Evolutionary conservation across 2,329 filamentous ascomycete genomes (phyloP).

Genomic region (Epichloe elymi): DNA sequence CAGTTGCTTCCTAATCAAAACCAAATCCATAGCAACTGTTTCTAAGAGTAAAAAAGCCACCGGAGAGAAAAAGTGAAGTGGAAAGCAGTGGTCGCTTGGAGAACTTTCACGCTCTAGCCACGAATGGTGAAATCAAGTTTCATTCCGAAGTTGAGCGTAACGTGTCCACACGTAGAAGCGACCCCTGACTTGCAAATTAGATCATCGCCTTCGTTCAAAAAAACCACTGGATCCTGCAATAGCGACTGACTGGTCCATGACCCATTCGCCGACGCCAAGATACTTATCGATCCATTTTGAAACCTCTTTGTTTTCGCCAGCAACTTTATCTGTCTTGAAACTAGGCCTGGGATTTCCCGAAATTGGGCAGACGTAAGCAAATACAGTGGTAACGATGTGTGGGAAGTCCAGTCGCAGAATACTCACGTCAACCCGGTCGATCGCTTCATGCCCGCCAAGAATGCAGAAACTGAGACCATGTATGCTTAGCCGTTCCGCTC

Average conservation of each 20-base stretch:
- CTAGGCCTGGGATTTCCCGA: slow-evolving; percentile 44
- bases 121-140: background rate
- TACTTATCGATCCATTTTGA: slow-evolving; percentile 88
- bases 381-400: background rate
- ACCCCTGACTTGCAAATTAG: background rate
- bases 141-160: background rate
- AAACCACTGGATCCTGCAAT: slow-evolving; percentile 77
- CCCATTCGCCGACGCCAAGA: slow-evolving; percentile 88
- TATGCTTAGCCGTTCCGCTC: background rate
- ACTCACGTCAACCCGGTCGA: slow-evolving; percentile 97
- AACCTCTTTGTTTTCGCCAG: slow-evolving; percentile 66
- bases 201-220: slow-evolving; percentile 78
- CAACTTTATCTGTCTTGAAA: slow-evolving; percentile 74
- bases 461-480: slow-evolving; percentile 61
- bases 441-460: slow-evolving; percentile 92
- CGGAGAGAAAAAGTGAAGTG: too few species aligned
- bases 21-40: too few species aligned
- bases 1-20: too few species aligned
- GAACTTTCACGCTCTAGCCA: background rate
- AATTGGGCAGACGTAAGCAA: slow-evolving; percentile 20
- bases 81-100: background rate
- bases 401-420: background rate
- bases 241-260: slow-evolving; percentile 94
- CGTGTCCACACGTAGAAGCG: background rate
- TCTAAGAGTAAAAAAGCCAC: too few species aligned